phyloP scores from a whole-genome alignment of 495 filamentous ascomycete species.

The Physcia stellaris region DNA sequence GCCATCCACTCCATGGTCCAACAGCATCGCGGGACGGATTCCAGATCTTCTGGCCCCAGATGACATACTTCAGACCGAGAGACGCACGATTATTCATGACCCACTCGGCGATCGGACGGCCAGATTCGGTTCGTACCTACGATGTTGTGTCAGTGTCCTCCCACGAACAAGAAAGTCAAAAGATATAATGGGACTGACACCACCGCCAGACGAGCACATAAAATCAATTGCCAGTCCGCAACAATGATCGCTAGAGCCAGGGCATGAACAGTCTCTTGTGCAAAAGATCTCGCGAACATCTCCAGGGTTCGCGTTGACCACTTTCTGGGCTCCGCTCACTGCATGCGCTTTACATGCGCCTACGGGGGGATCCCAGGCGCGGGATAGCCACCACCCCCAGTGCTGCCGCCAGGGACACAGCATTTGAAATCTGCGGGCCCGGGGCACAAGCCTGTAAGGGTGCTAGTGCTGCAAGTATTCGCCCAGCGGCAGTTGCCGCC shows the following conservation, averaged over 20 bases:
- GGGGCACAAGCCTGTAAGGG: slow-evolving; percentile 21
- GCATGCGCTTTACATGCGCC: slow-evolving; percentile 24
- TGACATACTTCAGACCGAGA: slow-evolving; percentile 31
- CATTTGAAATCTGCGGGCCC: slow-evolving; percentile 26
- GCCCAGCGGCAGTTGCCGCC: slow-evolving; percentile 25
- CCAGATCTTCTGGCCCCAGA: slow-evolving; percentile 36
- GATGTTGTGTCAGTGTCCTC: not conserved
- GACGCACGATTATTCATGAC: slow-evolving; percentile 26
- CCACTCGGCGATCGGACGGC: slow-evolving; percentile 30
- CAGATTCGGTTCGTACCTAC: slow-evolving; percentile 2
- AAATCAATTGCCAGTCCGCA: slow-evolving; percentile 28
- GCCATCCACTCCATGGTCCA: slow-evolving; percentile 25
- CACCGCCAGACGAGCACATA: slow-evolving; percentile 25
- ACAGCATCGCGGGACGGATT: slow-evolving; percentile 20
- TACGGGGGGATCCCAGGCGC: slow-evolving; percentile 11
- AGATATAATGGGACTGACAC: slow-evolving; percentile 11
- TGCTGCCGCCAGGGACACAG: slow-evolving; percentile 21
- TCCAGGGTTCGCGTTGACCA: slow-evolving; percentile 24
- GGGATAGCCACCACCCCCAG: slow-evolving; percentile 18
- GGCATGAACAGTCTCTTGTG: slow-evolving; percentile 20
- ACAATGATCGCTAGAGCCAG: slow-evolving; percentile 25
- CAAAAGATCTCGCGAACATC: slow-evolving; percentile 24
- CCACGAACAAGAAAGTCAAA: not conserved
- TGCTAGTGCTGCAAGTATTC: slow-evolving; percentile 22
- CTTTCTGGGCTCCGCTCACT: slow-evolving; percentile 19